Base-by-base conservation (phyloP, 345 rosid species). In the Salix viminalis region DNA sequence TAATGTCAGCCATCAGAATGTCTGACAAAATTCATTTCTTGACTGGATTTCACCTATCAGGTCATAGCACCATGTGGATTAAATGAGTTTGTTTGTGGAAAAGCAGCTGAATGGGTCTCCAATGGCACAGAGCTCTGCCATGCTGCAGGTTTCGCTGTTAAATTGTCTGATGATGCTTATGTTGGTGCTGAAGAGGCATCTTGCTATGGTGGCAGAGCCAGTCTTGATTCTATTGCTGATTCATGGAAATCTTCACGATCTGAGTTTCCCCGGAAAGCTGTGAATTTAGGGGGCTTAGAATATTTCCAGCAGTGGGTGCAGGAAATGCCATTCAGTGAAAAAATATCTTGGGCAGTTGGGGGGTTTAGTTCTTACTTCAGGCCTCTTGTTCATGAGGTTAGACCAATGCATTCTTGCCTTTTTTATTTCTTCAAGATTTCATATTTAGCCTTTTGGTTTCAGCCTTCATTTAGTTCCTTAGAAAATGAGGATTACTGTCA, bases 41-140 rank as follows among this genome's bases (percentile, higher is more conserved):
- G 70, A 83, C 61, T 73, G 70, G 41, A 41, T 72, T 68, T 80
- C 61, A 54, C 54, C 60, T 81, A 75, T 75, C 84, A 91, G 97
- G 90, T 86, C 83, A 75, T 89, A 34, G 87, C 87, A 36, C 95
- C 99, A 61, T 93, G 99, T 80, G 95, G 98, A 83, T 87, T 81
- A 50, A 88, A 81, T 36, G 97, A 89, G 75, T 86, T 91, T 70
- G 80, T 96, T 75, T 96, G 99, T 79, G 94, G 94, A 67, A 88
- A 82, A 84, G 97, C 91, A 79, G 86, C 92, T 1, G 84, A 89
- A 83, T 92, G 96, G 92, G 92, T 88, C 19, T 81, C 92, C 60
- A 96, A 96, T 65, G 98, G 98, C 76, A 88, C 97, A 44, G 90
- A 93, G 64, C 86, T 94, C 81, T 96, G 98, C 76, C 90, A 41